These are phyloP conservation scores for Umbelopsis sp. DNA, from an alignment of 192 early-diverging fungal species.

Conservation along the genomic window DNA sequence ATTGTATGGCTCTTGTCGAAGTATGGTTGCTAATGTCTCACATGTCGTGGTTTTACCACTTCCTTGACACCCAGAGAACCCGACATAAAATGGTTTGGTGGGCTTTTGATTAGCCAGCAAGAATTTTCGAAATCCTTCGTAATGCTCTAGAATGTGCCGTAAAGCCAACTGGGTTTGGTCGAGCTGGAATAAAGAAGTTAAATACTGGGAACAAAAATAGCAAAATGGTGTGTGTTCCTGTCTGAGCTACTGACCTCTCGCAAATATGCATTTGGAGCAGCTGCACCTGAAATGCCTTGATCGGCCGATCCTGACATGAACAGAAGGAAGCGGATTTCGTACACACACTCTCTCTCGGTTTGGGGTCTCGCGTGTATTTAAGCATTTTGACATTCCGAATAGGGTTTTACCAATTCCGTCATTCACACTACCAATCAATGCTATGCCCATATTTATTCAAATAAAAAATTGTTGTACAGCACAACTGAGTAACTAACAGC, in stretches of 20 bases:
- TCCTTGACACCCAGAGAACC: conserved; percentile 83
- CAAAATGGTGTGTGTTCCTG: not conserved
- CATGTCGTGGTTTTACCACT: conserved; percentile 70
- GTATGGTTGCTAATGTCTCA: conserved; percentile 43
- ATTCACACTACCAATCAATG: not conserved
- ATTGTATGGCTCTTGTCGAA: conserved; percentile 44
- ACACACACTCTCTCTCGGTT: not conserved
- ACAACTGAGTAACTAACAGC: not conserved
- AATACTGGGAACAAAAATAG: not conserved
- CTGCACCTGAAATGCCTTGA: not conserved
- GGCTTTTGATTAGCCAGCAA: not conserved
- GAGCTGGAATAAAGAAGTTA: not conserved
- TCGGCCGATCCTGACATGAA: not conserved
- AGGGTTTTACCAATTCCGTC: conserved; percentile 10
- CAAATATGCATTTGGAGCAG: not conserved
- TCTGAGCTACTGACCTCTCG: not conserved
- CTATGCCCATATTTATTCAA: not conserved
- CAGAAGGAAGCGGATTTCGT: too few relatives aligned
- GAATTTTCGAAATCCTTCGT: conserved; percentile 13
- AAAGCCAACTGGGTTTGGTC: conserved; percentile 37
- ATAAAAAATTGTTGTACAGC: not conserved
- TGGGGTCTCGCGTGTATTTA: not conserved
- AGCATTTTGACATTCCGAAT: conserved; percentile 6
- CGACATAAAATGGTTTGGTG: conserved; percentile 63
- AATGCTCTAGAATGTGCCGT: conserved; percentile 35